Conservation (phyloP, 805 yeast genomes). For the Soucietia sequanensis region DNA sequence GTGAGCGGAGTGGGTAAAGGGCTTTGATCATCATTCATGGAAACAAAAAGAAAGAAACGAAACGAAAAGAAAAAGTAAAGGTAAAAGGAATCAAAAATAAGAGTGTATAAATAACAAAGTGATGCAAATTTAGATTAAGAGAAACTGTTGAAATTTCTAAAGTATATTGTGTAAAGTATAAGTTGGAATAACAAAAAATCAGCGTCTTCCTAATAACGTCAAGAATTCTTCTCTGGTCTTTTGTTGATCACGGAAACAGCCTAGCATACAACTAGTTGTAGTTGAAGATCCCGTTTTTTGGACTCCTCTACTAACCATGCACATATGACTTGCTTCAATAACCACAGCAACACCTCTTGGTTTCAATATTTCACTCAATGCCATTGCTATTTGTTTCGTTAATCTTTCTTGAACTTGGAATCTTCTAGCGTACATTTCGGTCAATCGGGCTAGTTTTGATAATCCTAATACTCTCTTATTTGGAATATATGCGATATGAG, state of each 20-base stretch:
- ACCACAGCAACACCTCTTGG: conserved; percentile 99
- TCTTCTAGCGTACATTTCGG: conserved; percentile 95
- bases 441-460: conserved; percentile 89
- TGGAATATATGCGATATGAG: conserved; percentile 97
- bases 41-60: too few relatives aligned
- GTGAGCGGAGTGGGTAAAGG: too few relatives aligned
- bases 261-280: conserved; percentile 95
- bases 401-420: conserved; percentile 97
- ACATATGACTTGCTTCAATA: conserved; percentile 97
- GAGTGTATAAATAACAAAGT: too few relatives aligned
- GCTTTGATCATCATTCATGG: too few relatives aligned
- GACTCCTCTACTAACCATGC: conserved; percentile 98
- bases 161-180: conserved; percentile 4
- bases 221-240: conserved; percentile 96
- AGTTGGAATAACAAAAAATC: too few relatives aligned
- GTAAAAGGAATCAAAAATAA: too few relatives aligned
- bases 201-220: conserved; percentile 68
- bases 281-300: conserved; percentile 94
- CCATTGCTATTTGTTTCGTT: conserved; percentile 97
- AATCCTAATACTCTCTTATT: conserved; percentile 89
- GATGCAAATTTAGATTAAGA: too few relatives aligned
- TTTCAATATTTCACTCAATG: conserved; percentile 81
- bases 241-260: conserved; percentile 90
- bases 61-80: too few relatives aligned
- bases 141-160: conserved; percentile 1